Percentiles rank a stretch among this genome's conserved stretches.
These are phyloP conservation scores for Lyophyllum atratum DNA, from an alignment of 768 basidiomycete genomes.

Conservation along the genomic window DNA sequence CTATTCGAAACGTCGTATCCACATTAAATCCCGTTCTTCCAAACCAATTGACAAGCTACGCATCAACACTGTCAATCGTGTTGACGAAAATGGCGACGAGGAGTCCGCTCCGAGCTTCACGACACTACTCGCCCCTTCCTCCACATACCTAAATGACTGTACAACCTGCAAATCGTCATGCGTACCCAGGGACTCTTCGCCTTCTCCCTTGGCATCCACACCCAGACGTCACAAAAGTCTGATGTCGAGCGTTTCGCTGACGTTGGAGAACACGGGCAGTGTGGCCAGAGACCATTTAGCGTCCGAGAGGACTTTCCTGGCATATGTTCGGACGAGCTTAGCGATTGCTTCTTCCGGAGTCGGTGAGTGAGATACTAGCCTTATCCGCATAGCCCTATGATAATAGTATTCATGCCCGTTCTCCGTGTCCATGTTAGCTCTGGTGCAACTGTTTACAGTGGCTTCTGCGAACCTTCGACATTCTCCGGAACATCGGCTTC, in stretches of 20 bases:
- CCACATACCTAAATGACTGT: neutral
- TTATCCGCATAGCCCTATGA: neutral
- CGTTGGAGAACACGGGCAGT: constrained; percentile 48
- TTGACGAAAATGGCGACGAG: neutral
- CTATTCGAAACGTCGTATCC: constrained; percentile 12
- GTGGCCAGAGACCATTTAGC: constrained; percentile 59
- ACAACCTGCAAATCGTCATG: constrained; percentile 1
- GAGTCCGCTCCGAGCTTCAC: neutral
- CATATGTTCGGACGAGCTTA: constrained; percentile 54
- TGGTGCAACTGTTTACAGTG: constrained; percentile 23
- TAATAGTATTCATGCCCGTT: neutral
- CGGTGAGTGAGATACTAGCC: constrained; percentile 18
- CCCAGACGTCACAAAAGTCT: neutral
- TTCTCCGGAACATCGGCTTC: constrained; percentile 17
- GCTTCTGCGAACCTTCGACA: constrained; percentile 17
- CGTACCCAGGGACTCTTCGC: neutral
- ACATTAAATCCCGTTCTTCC: neutral
- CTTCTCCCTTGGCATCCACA: neutral
- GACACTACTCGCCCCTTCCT: constrained; percentile 1
- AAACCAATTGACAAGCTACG: constrained; percentile 1
- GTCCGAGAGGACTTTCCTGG: constrained; percentile 53
- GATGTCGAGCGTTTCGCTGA: constrained; percentile 13
- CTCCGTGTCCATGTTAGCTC: constrained; percentile 6
- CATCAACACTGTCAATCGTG: neutral
- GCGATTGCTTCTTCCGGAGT: constrained; percentile 54